These are phyloP conservation scores for Alectoria sarmentosa DNA, from an alignment of 495 filamentous ascomycete genomes.

Conservation along the genomic window DNA sequence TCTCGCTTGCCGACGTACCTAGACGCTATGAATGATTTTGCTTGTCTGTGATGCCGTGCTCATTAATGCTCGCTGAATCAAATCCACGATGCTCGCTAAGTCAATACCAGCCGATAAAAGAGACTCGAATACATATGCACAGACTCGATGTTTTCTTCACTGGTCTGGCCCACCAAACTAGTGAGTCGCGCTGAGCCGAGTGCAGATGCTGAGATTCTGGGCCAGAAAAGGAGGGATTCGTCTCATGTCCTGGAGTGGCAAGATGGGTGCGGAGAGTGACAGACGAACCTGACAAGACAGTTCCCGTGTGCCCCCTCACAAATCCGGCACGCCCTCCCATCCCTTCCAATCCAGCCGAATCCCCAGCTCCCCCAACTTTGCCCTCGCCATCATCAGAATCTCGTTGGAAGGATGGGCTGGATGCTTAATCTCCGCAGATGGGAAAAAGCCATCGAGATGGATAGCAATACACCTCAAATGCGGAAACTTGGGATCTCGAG, in stretches of 20 bases:
- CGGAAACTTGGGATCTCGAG: not conserved
- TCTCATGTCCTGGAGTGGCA: not conserved
- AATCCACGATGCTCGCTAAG: not conserved
- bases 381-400: constrained; percentile 8
- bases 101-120: not conserved
- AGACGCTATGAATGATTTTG: not conserved
- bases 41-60: not conserved
- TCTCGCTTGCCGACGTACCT: not conserved
- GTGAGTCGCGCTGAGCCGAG: not conserved
- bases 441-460: constrained; percentile 1
- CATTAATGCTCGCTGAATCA: not conserved
- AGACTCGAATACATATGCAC: not conserved
- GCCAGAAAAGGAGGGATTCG: not conserved
- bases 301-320: not conserved
- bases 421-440: not conserved
- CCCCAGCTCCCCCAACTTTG: not conserved
- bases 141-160: not conserved
- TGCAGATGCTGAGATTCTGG: not conserved
- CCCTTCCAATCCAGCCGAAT: not conserved
- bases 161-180: not conserved
- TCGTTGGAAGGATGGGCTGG: constrained; percentile 3
- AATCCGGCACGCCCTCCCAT: not conserved
- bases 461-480: constrained; percentile 6
- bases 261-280: not conserved
- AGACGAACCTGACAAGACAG: not conserved